Percentiles rank a stretch among this genome's conserved stretches.
phyloP scores from a whole-genome alignment of 805 yeast genomes.

The Barnettozyma populi region DNA sequence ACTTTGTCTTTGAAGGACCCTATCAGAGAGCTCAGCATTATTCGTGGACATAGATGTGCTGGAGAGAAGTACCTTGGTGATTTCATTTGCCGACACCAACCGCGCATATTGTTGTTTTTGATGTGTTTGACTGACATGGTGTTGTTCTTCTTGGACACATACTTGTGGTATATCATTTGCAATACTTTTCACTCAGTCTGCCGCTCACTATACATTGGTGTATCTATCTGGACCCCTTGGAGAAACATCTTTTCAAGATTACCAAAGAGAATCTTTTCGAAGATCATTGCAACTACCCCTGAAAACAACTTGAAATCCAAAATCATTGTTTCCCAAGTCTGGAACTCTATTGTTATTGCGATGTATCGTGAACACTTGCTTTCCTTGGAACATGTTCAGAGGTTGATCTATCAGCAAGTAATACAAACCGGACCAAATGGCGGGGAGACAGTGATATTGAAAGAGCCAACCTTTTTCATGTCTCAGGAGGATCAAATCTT shows the following conservation, averaged over 20 bases:
- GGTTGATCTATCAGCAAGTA: constrained; percentile 92
- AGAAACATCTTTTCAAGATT: constrained; percentile 69
- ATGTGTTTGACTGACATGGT: constrained; percentile 58
- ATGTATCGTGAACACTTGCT: constrained; percentile 98
- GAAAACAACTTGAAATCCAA: constrained; percentile 96
- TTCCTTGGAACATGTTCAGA: constrained; percentile 97
- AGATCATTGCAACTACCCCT: constrained; percentile 51
- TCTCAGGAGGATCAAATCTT: constrained; percentile 76
- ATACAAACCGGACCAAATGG: constrained; percentile 28
- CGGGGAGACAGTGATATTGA: constrained; percentile 38
- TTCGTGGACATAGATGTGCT: constrained; percentile 50
- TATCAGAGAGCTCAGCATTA: constrained; percentile 55
- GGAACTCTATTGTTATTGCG: constrained; percentile 97
- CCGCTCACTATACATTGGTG: constrained; percentile 67
- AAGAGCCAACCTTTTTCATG: constrained; percentile 74
- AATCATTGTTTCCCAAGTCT: constrained; percentile 93
- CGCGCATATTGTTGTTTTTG: constrained; percentile 48
- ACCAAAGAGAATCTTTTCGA: constrained; percentile 71
- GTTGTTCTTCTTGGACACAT: constrained; percentile 74
- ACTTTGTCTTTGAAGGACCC: constrained; percentile 72
- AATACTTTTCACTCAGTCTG: constrained; percentile 69
- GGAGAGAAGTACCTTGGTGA: constrained; percentile 57
- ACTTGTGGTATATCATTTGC: constrained; percentile 81
- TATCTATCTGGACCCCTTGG: constrained; percentile 89
- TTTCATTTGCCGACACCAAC: constrained; percentile 49